Evolutionary conservation across 1,139 yeast genomes (phyloP), one percentile per base, ranked within the genome.

Genomic region (Debaryomyces nepalensis): DNA sequence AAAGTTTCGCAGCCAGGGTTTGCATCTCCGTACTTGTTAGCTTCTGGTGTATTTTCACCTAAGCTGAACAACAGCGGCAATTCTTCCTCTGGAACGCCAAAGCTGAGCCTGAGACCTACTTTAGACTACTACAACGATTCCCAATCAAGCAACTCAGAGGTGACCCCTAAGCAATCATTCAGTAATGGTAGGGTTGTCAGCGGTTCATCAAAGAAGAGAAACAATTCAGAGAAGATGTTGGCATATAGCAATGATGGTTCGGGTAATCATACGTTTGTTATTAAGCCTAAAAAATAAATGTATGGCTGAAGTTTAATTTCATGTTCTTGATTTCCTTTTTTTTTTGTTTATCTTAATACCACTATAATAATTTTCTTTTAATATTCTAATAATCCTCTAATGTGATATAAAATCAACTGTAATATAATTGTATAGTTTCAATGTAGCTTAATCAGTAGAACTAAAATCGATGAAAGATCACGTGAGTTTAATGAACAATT

Each of bases 21-120:
- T 59, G 75, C 81, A 0, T 79, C 86, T 1, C 86, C 87, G 2
- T 82, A 79, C 48, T 64, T 81, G 38, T 59, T 81, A 44, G 84
- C 86, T 0, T 72, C 84, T 0, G 85, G 84, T 0, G 48, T 76
- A 37, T 58, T 73, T 33, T 75, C 84, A 4, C 81, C 82, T 3
- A 73, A 70, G 48, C 69, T 61, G 52, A 67, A 57, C 37, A 49
- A 46, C 31, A 53, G 61, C 37, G 49, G 48, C 11, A 45, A 46
- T 12, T 52, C 64, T 12, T 58, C 70, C 5, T 56, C 60, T 16
- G 44, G 55, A 2, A 58, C 66, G 1, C 62, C 66, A 16, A 46
- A 39, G 7, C 52, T 54, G 31, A 45, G 42, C 9, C 51, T 23
- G 37, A 34, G 30, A 24, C 30, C 27, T 11, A 34, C 16, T n/a